Evolutionary conservation across 164 flowering plant genomes (phyloP), one percentile per base, ranked within the genome.

Genomic region (Tetracentron sinense): DNA sequence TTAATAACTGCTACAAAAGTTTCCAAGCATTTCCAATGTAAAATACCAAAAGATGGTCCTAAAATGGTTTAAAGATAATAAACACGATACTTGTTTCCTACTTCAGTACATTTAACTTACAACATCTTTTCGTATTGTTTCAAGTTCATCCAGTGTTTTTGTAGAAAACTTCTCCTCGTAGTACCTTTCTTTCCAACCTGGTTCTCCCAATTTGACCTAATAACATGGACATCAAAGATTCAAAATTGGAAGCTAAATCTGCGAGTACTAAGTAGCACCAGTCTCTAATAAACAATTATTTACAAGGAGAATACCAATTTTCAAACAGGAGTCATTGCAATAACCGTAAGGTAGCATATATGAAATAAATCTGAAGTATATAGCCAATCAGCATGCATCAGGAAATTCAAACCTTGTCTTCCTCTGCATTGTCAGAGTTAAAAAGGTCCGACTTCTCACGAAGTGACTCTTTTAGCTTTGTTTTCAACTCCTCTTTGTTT

Each of bases 141-240:
- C 96, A 64, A 79, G 75, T 71, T 94, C 97, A 69, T 86, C 87
- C 7, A 74, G 86, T 55, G 86, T 72, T 57, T 62, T 77, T 56
- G 87, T 85, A 70, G 81, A 81, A 60, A 95, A 95, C 77, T 94
- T 94, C 31, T 92, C 97, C 63, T 92, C 89, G 70, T 94, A 94
- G 54, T 94, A 94, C 78, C 97, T 83, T 60, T 92, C 96, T 67
- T 82, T 94, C 99, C 99, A 94, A 30, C 99, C 99, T 2, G 96
- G 81, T 63, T 81, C 87, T 58, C 99, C 99, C 78, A 94, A 73
- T 75, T 81, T 92, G 47, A 94, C 74, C 99, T 94, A 62, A 30
- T 29, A 70, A 60, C 42, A 28, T 23, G 38, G 62, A 65, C 23
- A 44, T 2, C 26, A 63, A 1, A 54, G n/a, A 27, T n/a, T 51